These are phyloP conservation scores for Xerocomellus intermedius DNA, from an alignment of 768 basidiomycete species.

Conservation along the genomic window DNA sequence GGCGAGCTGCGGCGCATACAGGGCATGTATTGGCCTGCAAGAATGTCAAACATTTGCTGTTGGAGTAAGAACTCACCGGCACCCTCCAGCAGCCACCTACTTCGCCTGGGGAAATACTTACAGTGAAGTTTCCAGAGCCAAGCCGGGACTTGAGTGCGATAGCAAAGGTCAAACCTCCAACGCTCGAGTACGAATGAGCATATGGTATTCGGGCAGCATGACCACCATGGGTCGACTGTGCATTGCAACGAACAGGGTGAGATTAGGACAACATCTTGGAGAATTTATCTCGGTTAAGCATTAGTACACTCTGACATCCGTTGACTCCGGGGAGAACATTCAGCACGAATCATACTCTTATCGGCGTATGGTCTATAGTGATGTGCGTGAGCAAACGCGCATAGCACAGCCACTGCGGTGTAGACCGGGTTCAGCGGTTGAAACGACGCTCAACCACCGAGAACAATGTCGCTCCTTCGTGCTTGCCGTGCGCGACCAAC, in stretches of 20 bases:
- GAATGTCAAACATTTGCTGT: not conserved
- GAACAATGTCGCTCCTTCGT: slow-evolving; percentile 57
- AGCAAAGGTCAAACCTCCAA: slow-evolving; percentile 43
- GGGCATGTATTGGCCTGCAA: slow-evolving; percentile 31
- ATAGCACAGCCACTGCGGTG: slow-evolving; percentile 25
- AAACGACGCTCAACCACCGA: not conserved
- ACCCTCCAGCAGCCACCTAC: slow-evolving; percentile 56
- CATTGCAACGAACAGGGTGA: not conserved
- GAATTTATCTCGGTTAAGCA: not conserved
- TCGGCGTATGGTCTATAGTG: no score
- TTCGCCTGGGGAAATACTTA: slow-evolving; percentile 26
- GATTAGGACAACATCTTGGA: not conserved
- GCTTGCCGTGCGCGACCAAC: slow-evolving; percentile 35
- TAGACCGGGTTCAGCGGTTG: not conserved
- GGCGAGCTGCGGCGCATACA: slow-evolving; percentile 5
- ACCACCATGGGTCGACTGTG: slow-evolving; percentile 13
- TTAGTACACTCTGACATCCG: no score
- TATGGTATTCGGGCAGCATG: slow-evolving; percentile 1
- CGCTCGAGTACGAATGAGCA: slow-evolving; percentile 22
- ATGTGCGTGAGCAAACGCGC: no score
- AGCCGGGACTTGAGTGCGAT: slow-evolving; percentile 41
- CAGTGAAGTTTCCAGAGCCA: slow-evolving; percentile 40
- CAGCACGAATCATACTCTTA: no score
- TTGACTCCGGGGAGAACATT: not conserved
- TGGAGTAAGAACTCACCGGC: slow-evolving; percentile 31